Conservation (phyloP, 1,139 yeast species). For the Saccharomyces hybrid region DNA sequence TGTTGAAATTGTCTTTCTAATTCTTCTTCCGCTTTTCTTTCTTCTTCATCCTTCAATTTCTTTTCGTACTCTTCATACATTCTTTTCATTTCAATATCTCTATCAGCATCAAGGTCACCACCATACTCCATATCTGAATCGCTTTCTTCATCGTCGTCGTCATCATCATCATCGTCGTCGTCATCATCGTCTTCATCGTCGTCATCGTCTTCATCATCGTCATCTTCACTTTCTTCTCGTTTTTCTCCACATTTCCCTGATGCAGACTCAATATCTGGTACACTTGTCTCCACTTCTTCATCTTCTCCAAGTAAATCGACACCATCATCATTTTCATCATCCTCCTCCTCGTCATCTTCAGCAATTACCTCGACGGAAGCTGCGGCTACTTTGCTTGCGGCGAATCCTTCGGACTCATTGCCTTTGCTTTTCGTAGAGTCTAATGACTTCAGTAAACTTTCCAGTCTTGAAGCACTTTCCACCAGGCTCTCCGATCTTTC, state of each 20-base stretch:
- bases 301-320: conserved; percentile 21
- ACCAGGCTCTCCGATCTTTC: conserved; percentile 36
- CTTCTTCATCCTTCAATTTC: conserved; percentile 36
- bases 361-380: conserved; percentile 13
- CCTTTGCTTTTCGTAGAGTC: conserved; percentile 15
- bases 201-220: conserved; percentile 15
- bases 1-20: conserved; percentile 48
- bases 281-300: conserved; percentile 13
- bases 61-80: conserved; percentile 34
- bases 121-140: conserved; percentile 23
- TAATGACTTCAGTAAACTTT: conserved; percentile 22
- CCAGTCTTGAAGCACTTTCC: conserved; percentile 39
- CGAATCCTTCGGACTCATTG: neutral
- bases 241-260: conserved; percentile 15
- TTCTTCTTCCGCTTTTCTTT: conserved; percentile 41
- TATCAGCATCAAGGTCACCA: conserved; percentile 25
- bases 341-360: conserved; percentile 18
- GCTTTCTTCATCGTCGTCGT: conserved; percentile 17
- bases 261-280: conserved; percentile 9
- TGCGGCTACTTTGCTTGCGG: neutral
- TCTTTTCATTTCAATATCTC: conserved; percentile 25
- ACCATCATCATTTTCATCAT: conserved; percentile 16
- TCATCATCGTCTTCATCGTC: conserved; percentile 10
- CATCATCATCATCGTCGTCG: conserved; percentile 10
- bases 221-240: conserved; percentile 11